phyloP scores from a whole-genome alignment of 2,329 filamentous ascomycete species.

The Blastomyces parvus region DNA sequence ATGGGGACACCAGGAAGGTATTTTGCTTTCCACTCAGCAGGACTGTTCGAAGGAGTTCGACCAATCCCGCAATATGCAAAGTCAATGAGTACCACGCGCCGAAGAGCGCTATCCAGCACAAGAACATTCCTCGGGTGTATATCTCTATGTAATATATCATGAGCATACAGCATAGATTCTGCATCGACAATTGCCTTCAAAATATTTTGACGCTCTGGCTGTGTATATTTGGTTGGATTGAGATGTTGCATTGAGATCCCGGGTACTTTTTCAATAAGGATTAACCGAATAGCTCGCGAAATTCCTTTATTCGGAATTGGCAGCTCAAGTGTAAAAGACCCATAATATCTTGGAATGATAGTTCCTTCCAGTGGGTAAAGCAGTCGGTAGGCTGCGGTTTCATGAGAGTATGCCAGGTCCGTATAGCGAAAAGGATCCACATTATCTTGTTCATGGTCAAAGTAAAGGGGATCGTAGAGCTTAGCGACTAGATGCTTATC shows the following conservation, averaged over 20 bases:
- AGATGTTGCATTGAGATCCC: conserved; percentile 11
- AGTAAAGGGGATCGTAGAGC: conserved; percentile 11
- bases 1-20: conserved; percentile 8
- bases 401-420: conserved; percentile 8
- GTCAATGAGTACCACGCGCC: conserved; percentile 5
- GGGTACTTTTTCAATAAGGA: conserved; percentile 13
- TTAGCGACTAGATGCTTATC: conserved; percentile 10
- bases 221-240: conserved; percentile 9
- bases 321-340: conserved; percentile 10
- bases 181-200: conserved; percentile 14
- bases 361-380: conserved; percentile 9
- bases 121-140: conserved; percentile 15
- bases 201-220: conserved; percentile 11
- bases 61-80: conserved; percentile 1
- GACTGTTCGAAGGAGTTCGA: not conserved
- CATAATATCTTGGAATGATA: conserved; percentile 10
- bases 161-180: conserved; percentile 12
- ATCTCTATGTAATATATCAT: conserved; percentile 12
- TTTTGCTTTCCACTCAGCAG: conserved; percentile 1
- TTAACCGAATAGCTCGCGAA: conserved; percentile 14
- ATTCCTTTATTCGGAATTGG: not conserved
- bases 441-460: conserved; percentile 9
- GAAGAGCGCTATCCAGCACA: conserved; percentile 1
- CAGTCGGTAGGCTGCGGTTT: conserved; percentile 5
- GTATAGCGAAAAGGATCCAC: conserved; percentile 8